phyloP scores from a whole-genome alignment of 768 basidiomycete species.

The Kwoniella pini region DNA sequence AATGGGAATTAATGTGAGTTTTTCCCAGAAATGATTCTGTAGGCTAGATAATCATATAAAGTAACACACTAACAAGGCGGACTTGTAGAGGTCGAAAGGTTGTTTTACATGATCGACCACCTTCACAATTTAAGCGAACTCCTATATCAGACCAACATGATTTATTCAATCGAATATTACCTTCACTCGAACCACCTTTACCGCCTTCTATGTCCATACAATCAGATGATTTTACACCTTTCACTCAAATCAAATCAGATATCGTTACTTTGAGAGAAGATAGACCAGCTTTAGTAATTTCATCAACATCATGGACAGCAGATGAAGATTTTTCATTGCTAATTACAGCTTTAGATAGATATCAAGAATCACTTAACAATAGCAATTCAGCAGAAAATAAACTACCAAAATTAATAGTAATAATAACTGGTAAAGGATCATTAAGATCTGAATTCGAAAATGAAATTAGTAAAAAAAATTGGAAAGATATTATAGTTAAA shows the following conservation, averaged over 20 bases:
- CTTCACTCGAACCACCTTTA: neutral
- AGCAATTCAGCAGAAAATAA: constrained; percentile 8
- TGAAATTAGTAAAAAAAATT: constrained; percentile 66
- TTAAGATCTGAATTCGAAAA: constrained; percentile 72
- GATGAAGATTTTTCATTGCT: constrained; percentile 93
- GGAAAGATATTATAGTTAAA: constrained; percentile 58
- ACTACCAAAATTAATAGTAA: constrained; percentile 75
- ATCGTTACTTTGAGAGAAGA: constrained; percentile 65
- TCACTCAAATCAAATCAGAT: constrained; percentile 63
- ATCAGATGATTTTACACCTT: constrained; percentile 56
- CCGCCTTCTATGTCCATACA: constrained; percentile 22
- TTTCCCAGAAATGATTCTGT: too few relatives aligned
- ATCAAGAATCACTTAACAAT: constrained; percentile 76
- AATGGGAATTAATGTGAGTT: constrained; percentile 77
- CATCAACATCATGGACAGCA: constrained; percentile 94
- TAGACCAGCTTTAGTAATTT: constrained; percentile 81
- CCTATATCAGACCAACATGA: constrained; percentile 74
- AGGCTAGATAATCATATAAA: too few relatives aligned
- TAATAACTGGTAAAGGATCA: constrained; percentile 90
- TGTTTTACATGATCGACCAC: constrained; percentile 87
- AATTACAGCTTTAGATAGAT: constrained; percentile 68
- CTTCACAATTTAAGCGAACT: constrained; percentile 73
- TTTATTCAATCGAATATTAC: constrained; percentile 56
- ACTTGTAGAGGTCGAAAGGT: constrained; percentile 70
- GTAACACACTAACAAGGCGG: too few relatives aligned